Evolutionary conservation across 1,139 yeast genomes (phyloP).

Genomic region (Geotrichum candidum): DNA sequence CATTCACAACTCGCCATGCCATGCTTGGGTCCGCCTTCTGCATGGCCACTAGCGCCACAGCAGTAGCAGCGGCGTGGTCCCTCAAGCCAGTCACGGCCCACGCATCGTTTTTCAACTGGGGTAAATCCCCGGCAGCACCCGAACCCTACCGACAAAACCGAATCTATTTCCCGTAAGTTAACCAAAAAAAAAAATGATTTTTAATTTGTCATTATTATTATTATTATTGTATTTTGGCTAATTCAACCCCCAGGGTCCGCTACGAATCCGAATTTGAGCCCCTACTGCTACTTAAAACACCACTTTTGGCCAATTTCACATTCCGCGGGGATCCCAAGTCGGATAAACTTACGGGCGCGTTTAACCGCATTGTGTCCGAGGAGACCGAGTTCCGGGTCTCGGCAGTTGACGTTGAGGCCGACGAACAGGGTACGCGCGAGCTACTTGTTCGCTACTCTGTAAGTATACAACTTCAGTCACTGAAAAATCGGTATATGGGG

Average conservation of each 20-base stretch:
- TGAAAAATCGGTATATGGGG: neutral
- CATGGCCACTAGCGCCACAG: neutral
- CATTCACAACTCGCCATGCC: neutral
- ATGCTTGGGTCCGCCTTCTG: conserved; percentile 3
- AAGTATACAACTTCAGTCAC: conserved; percentile 19
- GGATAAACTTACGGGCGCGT: conserved; percentile 56
- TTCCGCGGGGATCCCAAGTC: conserved; percentile 58
- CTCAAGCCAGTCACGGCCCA: conserved; percentile 3
- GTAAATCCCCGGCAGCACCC: neutral
- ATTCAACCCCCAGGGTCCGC: conserved; percentile 32
- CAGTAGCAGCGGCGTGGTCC: neutral
- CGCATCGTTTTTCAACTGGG: neutral
- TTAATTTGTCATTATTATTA: neutral
- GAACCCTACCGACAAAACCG: conserved; percentile 9
- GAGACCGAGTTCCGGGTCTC: conserved; percentile 50
- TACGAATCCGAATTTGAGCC: conserved; percentile 51
- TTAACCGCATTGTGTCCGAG: conserved; percentile 50
- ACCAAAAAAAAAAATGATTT: too few species aligned
- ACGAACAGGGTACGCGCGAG: conserved; percentile 56
- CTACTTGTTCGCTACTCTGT: conserved; percentile 50
- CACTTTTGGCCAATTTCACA: conserved; percentile 68
- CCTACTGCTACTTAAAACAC: conserved; percentile 46
- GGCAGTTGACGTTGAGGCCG: conserved; percentile 66
- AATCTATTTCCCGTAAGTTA: conserved; percentile 15
- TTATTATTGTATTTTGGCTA: neutral